Base-by-base conservation (phyloP, 2,329 filamentous ascomycete species). In the Sporothrix brasiliensis region DNA sequence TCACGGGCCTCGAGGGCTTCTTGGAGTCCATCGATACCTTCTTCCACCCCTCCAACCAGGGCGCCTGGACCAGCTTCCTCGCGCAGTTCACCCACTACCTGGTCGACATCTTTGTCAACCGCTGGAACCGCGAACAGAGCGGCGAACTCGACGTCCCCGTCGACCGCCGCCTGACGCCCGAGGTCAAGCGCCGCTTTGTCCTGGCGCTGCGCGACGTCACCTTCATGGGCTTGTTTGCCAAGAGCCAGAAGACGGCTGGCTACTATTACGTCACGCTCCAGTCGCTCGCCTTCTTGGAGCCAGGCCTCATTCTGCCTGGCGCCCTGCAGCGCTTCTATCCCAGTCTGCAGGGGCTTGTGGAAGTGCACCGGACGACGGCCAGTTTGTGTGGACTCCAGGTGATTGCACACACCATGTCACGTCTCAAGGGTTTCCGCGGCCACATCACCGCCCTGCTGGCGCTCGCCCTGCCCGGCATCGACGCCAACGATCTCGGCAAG, bases 201-300 rank as follows among this genome's bases (percentile, higher is more conserved):
- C 82, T 94, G 50, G 92, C 93, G 73, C 83, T 99, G 73, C 90
- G 91, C 74, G 95, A 99, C 74, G 94, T 97, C 63, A 93, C 93
- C 4, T 99, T 97, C 79, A 97, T 99, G 94, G 95, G 95, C 39
- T 91, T 99, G 66, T 99, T 97, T 79, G 92, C 94, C 69, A 99
- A 99, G 85, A 97, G 94, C 79, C 90, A 89, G 70, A 94, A 93
- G 66, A 91, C 95, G 3, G 93, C 97, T 78, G 94, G 91, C 79
- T 97, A 94, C 82, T 97, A 94, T 74, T 88, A 97, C 74, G 93
- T 92, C 66, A 92, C 94, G 1, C 84, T 99, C 66, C 94, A 98
- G 79, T 92, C 92, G 69, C 83, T 99, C 69, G 92, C 95, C 2
- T 97, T 91, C 76, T 84, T 99, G 60, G 94, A 99, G 78, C 96